phyloP scores from a whole-genome alignment of 169 alveolate species.

The Plasmodium relictum region DNA sequence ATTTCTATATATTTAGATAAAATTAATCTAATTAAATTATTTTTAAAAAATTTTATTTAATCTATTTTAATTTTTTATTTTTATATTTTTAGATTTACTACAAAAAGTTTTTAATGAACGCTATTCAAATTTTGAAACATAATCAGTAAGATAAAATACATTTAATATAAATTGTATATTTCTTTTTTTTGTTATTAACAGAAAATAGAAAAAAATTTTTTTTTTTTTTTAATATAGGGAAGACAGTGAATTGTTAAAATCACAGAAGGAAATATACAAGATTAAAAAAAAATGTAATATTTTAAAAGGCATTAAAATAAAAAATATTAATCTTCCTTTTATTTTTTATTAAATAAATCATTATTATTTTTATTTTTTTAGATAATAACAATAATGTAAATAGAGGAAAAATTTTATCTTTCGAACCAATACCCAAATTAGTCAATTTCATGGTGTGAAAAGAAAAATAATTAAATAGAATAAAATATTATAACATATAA shows the following conservation, averaged over 20 bases:
- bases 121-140: slow-evolving; percentile 64
- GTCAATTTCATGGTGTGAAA: slow-evolving; percentile 66
- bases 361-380: background rate
- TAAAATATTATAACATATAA: too few relatives aligned
- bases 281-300: slow-evolving; percentile 72
- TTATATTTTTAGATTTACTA: slow-evolving; percentile 47
- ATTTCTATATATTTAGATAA: too few relatives aligned
- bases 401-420: slow-evolving; percentile 33
- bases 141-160: slow-evolving; percentile 50
- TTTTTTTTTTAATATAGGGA: slow-evolving; percentile 29
- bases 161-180: too few relatives aligned
- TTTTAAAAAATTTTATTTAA: too few relatives aligned
- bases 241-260: slow-evolving; percentile 51
- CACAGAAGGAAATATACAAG: slow-evolving; percentile 50
- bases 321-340: background rate
- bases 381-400: slow-evolving; percentile 15
- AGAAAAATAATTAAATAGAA: background rate
- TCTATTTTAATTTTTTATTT: background rate
- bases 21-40: too few relatives aligned
- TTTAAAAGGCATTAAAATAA: slow-evolving; percentile 8
- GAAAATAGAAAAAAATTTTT: background rate
- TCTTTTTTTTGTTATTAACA: background rate
- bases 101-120: slow-evolving; percentile 54
- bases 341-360: slow-evolving; percentile 2
- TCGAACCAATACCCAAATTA: slow-evolving; percentile 66